Percentiles rank a stretch among this genome's conserved stretches.
Conservation (phyloP, 1,284 basidiomycete species). For the Tilletia indica region DNA sequence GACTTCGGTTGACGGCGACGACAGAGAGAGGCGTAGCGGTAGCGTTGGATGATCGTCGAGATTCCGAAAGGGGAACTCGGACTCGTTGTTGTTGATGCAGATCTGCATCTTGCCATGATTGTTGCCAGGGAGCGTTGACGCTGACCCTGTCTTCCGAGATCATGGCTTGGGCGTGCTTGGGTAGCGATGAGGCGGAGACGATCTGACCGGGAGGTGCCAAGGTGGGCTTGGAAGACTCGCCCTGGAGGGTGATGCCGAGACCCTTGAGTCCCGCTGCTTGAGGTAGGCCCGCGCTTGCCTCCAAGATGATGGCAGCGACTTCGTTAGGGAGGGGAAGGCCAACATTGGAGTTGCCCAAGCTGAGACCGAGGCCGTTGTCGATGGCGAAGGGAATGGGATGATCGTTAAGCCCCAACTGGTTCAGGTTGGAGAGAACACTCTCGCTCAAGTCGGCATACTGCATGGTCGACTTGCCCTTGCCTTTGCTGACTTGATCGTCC, state of each 20-base stretch:
- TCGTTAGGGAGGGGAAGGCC: not conserved
- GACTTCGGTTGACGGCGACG: conserved; percentile 5
- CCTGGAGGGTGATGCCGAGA: not conserved
- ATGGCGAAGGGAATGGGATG: not conserved
- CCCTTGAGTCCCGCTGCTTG: not conserved
- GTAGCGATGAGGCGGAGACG: not conserved
- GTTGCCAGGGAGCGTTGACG: conserved; percentile 6
- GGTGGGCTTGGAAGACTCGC: not conserved
- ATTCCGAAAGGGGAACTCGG: conserved; percentile 10
- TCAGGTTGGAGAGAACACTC: not conserved
- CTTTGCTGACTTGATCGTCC: not conserved
- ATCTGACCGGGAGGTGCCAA: not conserved
- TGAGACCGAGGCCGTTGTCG: conserved; percentile 13
- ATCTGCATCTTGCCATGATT: not conserved
- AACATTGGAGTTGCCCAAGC: not conserved
- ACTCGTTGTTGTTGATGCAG: not conserved
- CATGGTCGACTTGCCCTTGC: no score
- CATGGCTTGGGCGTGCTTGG: not conserved
- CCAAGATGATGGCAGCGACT: conserved; percentile 1
- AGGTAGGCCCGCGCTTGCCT: not conserved
- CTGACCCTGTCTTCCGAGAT: not conserved
- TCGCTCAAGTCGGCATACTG: not conserved
- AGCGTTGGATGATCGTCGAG: conserved; percentile 12
- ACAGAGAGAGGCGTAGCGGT: conserved; percentile 11
- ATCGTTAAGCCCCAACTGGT: not conserved